These are phyloP conservation scores for Pilaira anomala DNA, from an alignment of 192 early-diverging fungal species.

Conservation along the genomic window DNA sequence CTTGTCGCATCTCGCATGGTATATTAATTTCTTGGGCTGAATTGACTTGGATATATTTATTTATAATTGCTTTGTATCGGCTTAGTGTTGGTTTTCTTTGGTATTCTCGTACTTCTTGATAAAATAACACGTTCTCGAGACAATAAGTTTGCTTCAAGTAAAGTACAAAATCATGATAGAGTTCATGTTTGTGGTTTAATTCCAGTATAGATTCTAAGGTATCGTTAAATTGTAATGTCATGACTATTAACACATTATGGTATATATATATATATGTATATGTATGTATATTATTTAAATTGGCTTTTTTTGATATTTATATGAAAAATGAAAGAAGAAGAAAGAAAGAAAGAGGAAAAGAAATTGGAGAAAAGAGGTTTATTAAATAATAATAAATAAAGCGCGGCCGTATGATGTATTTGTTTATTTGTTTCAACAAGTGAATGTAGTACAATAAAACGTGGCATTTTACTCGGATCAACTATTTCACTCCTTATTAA, in stretches of 20 bases:
- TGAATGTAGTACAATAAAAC: too few relatives aligned
- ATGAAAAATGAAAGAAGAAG: neutral
- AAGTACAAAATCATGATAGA: neutral
- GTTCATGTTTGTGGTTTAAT: neutral
- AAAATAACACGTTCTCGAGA: slow-evolving; percentile 40
- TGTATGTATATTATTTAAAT: too few relatives aligned
- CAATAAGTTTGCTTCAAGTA: slow-evolving; percentile 23
- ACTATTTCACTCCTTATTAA: too few relatives aligned
- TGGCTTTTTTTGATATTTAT: too few relatives aligned
- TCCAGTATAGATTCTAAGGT: slow-evolving; percentile 1
- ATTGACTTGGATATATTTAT: slow-evolving; percentile 24
- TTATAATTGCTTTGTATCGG: slow-evolving; percentile 14
- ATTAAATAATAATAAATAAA: neutral
- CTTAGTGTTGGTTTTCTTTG: neutral
- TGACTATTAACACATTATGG: neutral
- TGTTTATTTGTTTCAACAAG: too few relatives aligned
- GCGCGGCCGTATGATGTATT: too few relatives aligned
- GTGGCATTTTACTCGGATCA: too few relatives aligned
- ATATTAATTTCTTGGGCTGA: slow-evolving; percentile 38
- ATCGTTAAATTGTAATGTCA: neutral
- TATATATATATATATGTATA: too few relatives aligned
- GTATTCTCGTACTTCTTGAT: slow-evolving; percentile 32
- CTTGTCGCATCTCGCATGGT: slow-evolving; percentile 28
- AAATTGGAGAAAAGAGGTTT: slow-evolving; percentile 4
- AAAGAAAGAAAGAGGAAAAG: slow-evolving; percentile 8